phyloP scores from a whole-genome alignment of 257 asterid genomes.

The Solanum tarijense region DNA sequence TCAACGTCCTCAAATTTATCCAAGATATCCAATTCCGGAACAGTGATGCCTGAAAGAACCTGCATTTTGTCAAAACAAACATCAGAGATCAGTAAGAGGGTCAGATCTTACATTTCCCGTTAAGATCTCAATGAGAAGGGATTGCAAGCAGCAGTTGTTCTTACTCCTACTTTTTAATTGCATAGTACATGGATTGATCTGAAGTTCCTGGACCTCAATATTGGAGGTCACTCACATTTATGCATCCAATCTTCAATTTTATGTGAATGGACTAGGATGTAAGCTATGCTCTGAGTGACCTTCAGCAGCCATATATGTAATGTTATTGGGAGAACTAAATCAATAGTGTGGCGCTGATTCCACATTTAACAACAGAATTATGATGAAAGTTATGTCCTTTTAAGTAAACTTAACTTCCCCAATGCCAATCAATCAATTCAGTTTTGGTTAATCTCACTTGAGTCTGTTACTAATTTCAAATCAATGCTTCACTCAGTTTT shows the following conservation, averaged over 20 bases:
- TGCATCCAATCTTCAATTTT: not conserved
- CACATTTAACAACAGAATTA: not conserved
- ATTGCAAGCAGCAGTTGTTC: not conserved
- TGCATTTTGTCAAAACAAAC: conserved; percentile 9
- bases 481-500: not conserved
- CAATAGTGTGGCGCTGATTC: not conserved
- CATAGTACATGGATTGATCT: not conserved
- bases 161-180: not conserved
- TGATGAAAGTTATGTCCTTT: not conserved
- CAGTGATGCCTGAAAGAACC: conserved; percentile 67
- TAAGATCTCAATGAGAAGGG: not conserved
- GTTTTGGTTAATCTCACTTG: not conserved
- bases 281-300: not conserved
- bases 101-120: not conserved
- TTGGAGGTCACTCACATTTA: not conserved
- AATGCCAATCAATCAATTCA: not conserved
- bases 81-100: not conserved
- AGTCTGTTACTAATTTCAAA: not conserved
- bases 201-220: not conserved
- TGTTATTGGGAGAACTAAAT: not conserved
- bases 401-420: not conserved
- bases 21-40: conserved; percentile 59
- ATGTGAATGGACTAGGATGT: not conserved
- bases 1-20: conserved; percentile 76
- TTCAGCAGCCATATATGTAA: not conserved